Conservation (phyloP, 2,329 filamentous ascomycete genomes). For the Aspergillus quadricinctus region DNA sequence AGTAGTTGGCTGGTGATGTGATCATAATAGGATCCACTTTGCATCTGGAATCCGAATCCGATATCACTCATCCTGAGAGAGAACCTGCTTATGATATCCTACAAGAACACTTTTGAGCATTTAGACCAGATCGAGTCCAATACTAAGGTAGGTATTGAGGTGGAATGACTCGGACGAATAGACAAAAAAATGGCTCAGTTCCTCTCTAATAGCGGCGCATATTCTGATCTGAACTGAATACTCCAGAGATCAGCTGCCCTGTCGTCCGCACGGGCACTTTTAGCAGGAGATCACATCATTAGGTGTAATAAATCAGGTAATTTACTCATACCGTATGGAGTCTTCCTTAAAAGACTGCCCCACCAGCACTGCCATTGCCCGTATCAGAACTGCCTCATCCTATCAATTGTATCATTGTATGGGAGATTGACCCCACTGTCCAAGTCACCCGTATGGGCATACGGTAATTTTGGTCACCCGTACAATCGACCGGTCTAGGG, state of each 20-base stretch:
- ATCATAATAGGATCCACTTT: neutral
- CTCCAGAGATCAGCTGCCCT: neutral
- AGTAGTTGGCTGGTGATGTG: neutral
- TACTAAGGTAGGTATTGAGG: too few relatives aligned
- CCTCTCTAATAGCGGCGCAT: neutral
- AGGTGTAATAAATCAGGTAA: neutral
- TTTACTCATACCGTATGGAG: neutral
- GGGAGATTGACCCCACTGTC: slow-evolving; percentile 8
- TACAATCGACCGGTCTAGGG: slow-evolving; percentile 29
- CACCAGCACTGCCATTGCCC: neutral
- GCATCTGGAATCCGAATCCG: neutral
- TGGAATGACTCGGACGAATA: neutral
- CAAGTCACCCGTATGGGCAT: slow-evolving; percentile 8
- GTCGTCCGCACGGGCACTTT: neutral
- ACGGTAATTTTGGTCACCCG: too few relatives aligned
- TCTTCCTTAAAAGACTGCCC: neutral
- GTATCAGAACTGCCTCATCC: neutral
- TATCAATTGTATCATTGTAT: slow-evolving; percentile 2
- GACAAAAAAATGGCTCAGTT: neutral
- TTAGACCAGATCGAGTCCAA: neutral
- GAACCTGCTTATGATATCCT: neutral
- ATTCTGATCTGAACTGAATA: neutral
- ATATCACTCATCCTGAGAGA: neutral
- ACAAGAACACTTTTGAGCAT: neutral
- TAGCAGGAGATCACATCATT: neutral